Conservation (phyloP, 2,329 filamentous ascomycete genomes). For the Teratosphaeria destructans region DNA sequence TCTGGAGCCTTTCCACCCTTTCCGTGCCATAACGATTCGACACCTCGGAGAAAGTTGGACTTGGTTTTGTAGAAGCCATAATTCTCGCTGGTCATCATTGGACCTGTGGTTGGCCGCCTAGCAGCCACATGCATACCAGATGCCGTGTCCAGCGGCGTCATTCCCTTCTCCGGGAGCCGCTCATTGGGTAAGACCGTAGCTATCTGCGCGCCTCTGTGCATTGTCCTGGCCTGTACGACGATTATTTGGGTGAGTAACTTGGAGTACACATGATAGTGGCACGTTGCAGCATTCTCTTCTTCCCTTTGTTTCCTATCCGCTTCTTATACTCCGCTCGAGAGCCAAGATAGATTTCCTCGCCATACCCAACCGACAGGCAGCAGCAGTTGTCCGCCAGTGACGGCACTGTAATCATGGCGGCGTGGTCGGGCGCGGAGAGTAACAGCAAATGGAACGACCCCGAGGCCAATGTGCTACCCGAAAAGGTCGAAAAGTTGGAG, state of each 20-base stretch:
- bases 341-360: background rate
- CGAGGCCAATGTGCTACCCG: slow-evolving; percentile 36
- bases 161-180: background rate
- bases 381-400: background rate
- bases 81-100: background rate
- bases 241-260: background rate
- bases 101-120: background rate
- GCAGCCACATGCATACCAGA: background rate
- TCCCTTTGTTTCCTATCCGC: background rate
- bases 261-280: background rate
- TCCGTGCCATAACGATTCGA: background rate
- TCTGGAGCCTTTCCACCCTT: background rate
- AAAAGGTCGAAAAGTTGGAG: slow-evolving; percentile 30
- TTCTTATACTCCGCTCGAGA: background rate
- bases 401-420: background rate
- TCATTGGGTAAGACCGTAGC: background rate
- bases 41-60: background rate
- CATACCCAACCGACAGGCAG: background rate
- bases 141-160: background rate
- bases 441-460: slow-evolving; percentile 37
- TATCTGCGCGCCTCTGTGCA: background rate
- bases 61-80: background rate
- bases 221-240: background rate
- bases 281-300: background rate
- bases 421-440: slow-evolving; percentile 22